These are phyloP conservation scores for Aspergillus egyptiacus DNA, from an alignment of 495 filamentous ascomycete species.

Conservation along the genomic window DNA sequence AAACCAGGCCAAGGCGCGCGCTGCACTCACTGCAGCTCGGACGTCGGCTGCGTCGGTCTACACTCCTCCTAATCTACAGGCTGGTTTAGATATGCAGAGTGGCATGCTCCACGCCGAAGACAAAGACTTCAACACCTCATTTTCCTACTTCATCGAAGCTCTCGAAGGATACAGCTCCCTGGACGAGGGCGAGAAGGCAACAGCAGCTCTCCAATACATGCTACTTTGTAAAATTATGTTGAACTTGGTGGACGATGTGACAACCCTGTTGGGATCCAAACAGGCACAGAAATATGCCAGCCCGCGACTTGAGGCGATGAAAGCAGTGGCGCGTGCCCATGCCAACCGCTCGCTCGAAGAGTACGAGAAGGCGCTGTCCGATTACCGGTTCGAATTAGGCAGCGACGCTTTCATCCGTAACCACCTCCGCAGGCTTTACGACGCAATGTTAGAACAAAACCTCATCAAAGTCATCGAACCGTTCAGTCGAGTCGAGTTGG, in stretches of 20 bases:
- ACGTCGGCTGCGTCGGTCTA: constrained; percentile 96
- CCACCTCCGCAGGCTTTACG: constrained; percentile 89
- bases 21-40: constrained; percentile 86
- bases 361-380: constrained; percentile 84
- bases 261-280: constrained; percentile 84
- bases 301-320: constrained; percentile 94
- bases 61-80: constrained; percentile 90
- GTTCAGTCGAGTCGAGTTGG: constrained; percentile 93
- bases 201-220: constrained; percentile 97
- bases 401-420: constrained; percentile 91
- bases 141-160: constrained; percentile 98
- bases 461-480: constrained; percentile 99
- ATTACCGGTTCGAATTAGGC: constrained; percentile 86
- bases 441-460: constrained; percentile 98
- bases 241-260: constrained; percentile 93
- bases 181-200: constrained; percentile 78
- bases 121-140: constrained; percentile 97
- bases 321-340: constrained; percentile 92
- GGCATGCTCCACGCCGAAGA: constrained; percentile 98
- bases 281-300: constrained; percentile 94
- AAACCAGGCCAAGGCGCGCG: constrained; percentile 93
- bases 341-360: constrained; percentile 90
- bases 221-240: constrained; percentile 99
- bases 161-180: constrained; percentile 93
- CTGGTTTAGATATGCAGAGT: constrained; percentile 96